These are phyloP conservation scores for Craspedostauros australis DNA, from an alignment of 108 stramenopile genomes.

Conservation along the genomic window DNA sequence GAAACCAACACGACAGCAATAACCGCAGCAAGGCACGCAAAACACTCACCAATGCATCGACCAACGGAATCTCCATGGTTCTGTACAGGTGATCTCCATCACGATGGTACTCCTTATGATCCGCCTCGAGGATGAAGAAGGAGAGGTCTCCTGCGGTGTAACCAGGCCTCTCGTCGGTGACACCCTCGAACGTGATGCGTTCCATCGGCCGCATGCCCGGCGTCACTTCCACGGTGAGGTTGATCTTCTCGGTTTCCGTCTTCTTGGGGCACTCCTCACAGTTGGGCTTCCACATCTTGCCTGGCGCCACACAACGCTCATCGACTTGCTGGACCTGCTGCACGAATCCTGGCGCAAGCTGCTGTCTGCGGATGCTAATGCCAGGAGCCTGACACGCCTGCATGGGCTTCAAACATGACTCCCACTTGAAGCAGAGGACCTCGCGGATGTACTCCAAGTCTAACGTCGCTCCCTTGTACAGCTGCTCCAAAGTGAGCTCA, in stretches of 20 bases:
- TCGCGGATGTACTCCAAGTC: slow-evolving; percentile 90
- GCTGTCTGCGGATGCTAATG: slow-evolving; percentile 78
- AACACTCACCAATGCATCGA: slow-evolving; percentile 79
- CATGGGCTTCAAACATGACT: slow-evolving; percentile 80
- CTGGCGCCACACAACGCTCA: slow-evolving; percentile 88
- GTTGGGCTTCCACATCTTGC: slow-evolving; percentile 86
- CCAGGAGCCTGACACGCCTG: slow-evolving; percentile 92
- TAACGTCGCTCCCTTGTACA: slow-evolving; percentile 88
- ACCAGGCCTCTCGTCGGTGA: slow-evolving; percentile 86
- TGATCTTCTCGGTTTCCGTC: slow-evolving; percentile 90
- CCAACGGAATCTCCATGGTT: slow-evolving; percentile 82
- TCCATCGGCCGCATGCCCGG: slow-evolving; percentile 83
- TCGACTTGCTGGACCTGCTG: slow-evolving; percentile 93
- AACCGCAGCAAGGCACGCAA: neutral
- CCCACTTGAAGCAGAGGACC: slow-evolving; percentile 87
- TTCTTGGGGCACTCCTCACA: slow-evolving; percentile 88
- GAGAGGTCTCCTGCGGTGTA: slow-evolving; percentile 77
- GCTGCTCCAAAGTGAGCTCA: slow-evolving; percentile 84
- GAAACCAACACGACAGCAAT: neutral
- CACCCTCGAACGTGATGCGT: slow-evolving; percentile 80
- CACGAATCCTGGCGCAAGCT: slow-evolving; percentile 97
- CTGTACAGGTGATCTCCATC: slow-evolving; percentile 84
- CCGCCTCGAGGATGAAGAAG: slow-evolving; percentile 57
- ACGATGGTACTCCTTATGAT: slow-evolving; percentile 52
- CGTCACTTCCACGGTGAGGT: slow-evolving; percentile 84